phyloP scores from a whole-genome alignment of 106 monocot species.

The Allium fistulosum region DNA sequence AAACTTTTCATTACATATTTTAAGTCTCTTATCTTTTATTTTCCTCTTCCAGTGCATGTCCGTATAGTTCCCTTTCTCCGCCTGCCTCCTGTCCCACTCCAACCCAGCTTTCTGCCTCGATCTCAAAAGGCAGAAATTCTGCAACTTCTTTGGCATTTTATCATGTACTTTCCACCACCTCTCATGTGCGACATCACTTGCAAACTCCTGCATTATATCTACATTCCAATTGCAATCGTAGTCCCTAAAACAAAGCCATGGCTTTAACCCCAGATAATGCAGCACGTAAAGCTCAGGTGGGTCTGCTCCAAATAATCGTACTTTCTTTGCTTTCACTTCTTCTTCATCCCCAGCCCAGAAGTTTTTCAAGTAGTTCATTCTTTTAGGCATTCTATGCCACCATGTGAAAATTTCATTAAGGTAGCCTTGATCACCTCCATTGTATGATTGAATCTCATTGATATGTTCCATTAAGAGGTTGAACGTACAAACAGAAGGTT shows the following conservation, averaged over 20 bases:
- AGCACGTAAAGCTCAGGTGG: conserved; percentile 42
- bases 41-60: conserved; percentile 48
- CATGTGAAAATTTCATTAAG: conserved; percentile 56
- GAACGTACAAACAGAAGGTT: conserved; percentile 51
- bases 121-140: conserved; percentile 33
- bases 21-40: conserved; percentile 30
- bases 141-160: conserved; percentile 33
- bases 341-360: conserved; percentile 44
- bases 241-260: conserved; percentile 42
- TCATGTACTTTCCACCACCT: conserved; percentile 60
- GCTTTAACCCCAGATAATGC: conserved; percentile 46
- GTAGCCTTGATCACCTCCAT: conserved; percentile 57
- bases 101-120: conserved; percentile 51
- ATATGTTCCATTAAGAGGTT: conserved; percentile 34
- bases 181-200: conserved; percentile 42
- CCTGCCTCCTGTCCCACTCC: conserved; percentile 58
- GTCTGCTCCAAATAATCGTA: conserved; percentile 22
- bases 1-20: conserved; percentile 34
- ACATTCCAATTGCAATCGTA: conserved; percentile 28
- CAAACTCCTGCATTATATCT: conserved; percentile 39
- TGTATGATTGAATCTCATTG: conserved; percentile 42
- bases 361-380: conserved; percentile 53
- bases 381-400: conserved; percentile 52
- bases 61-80: conserved; percentile 32
- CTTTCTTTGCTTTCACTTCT: conserved; percentile 36